Evolutionary conservation across 2,329 filamentous ascomycete species (phyloP), one percentile per base, ranked within the genome.

Genomic region (Calonectria henricotiae): DNA sequence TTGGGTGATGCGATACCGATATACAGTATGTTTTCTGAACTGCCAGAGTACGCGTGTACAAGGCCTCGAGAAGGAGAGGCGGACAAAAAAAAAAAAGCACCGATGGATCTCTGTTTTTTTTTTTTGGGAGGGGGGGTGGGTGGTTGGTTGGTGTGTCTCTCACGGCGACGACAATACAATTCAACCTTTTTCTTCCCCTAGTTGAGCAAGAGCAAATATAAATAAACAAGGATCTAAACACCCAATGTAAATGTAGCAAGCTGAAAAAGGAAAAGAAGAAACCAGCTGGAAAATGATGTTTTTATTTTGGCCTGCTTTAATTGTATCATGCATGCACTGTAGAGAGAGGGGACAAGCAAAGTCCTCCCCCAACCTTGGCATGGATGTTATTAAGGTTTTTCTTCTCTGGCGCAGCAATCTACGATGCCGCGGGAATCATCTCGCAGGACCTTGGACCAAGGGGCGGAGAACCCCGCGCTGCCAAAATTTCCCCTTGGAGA

Each of bases 401-500:
- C 25, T 25, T 27, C 41, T 32, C 20, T 23, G 27, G 23, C 62
- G 23, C 23, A 46, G 15, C 15, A n/a, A 30, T 39, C 39, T 54
- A 37, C 41, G 67, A 65, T 62, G 67, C 67, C 67, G 44, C 67
- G 67, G 67, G 62, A 69, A 46, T 62, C 62, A 32, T 44, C 30
- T 44, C 15, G 67, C 30, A 32, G 51, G 51, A 54, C 51, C 62
- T 65, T 43, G 58, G 62, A 65, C 35, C 51, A 64, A 41, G 61
- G 67, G 67, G 35, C 51, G 61, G 67, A 64, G 67, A 58, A 35
- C 67, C 67, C 67, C 67, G 61, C 67, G 61, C 20, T 51, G 43
- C 25, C 49, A 13, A 44, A 46, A 30, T 63, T 69, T 35, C 66
- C 60, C 55, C 55, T 63, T 69, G 62, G 67, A 62, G 62, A 62